Evolutionary conservation across 2,329 filamentous ascomycete species (phyloP), one percentile per base, ranked within the genome.

Genomic region (Pseudogymnoascus sp.): DNA sequence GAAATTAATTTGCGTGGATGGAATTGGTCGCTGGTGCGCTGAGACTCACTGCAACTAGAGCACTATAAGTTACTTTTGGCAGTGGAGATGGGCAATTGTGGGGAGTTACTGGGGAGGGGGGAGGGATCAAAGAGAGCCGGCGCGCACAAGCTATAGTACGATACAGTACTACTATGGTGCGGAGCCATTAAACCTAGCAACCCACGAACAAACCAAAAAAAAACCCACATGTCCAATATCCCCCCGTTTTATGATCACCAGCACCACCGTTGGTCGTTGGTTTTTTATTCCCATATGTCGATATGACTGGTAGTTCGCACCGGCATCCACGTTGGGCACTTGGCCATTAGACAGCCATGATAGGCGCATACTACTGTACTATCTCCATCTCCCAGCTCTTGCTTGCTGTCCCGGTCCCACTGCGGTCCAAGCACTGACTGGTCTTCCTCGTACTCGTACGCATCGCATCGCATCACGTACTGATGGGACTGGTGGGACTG

Each of bases 171-270:
- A 25, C n/a, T n/a, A n/a, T n/a, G n/a, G n/a, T n/a, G n/a, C 22
- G 22, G 22, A 25, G 22, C 22, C 6, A 43, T 43, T 43, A 43
- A 43, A 43, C 39, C 39, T 25, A 43, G 39, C 6, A 43, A 43
- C 11, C 39, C 39, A 43, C 20, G 20, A 25, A 22, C 39, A 22
- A 25, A 25, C 38, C 16, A 22, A 41, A 41, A 41, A 22, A 20
- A 47, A 30, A 30, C 20, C 39, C 39, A 43, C 39, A 25, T 22
- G 39, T 11, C 22, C 22, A 16, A 4, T 9, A 28, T 30, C 41
- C 41, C 41, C 41, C 41, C 41, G 14, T 50, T 50, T 50, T 50
- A 50, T 50, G 41, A 50, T 50, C 41, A 50, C 22, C 41, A 6
- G 22, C 22, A 25, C 22, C 22, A 25, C 22, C 22, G 22, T 25